Conservation (phyloP, 1,284 basidiomycete species). For the Naganishia sp. region DNA sequence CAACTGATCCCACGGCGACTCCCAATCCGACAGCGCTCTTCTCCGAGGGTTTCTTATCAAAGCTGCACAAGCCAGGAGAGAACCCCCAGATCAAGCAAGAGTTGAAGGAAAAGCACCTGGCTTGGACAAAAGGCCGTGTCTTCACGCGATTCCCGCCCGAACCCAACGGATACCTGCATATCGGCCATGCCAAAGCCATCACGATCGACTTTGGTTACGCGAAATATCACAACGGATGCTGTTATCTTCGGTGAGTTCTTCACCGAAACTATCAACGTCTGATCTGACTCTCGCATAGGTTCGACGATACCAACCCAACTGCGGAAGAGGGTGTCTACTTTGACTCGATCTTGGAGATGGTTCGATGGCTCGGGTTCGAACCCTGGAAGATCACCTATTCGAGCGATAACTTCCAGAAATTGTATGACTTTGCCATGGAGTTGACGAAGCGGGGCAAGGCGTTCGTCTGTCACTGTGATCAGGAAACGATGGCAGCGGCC, state of each 20-base stretch:
- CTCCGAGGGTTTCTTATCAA: constrained; percentile 90
- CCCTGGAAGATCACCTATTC: constrained; percentile 99
- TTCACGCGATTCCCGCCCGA: constrained; percentile 98
- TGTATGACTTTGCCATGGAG: constrained; percentile 88
- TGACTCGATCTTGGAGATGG: constrained; percentile 91
- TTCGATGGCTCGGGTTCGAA: constrained; percentile 96
- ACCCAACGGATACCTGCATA: constrained; percentile 94
- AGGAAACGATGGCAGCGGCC: constrained; percentile 34
- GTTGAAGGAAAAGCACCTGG: constrained; percentile 79
- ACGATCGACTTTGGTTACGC: constrained; percentile 98
- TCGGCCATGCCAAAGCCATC: constrained; percentile 97
- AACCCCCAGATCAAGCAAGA: constrained; percentile 83
- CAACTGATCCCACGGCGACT: constrained; percentile 8
- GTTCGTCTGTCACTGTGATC: constrained; percentile 94
- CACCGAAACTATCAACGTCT: background rate
- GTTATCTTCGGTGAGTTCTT: constrained; percentile 69
- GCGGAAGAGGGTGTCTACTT: constrained; percentile 96
- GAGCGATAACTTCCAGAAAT: constrained; percentile 89
- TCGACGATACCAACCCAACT: constrained; percentile 98
- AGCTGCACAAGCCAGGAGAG: constrained; percentile 89
- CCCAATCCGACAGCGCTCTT: constrained; percentile 66
- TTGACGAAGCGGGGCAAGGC: constrained; percentile 87
- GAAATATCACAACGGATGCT: constrained; percentile 82
- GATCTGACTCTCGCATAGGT: constrained; percentile 51
- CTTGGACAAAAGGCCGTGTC: constrained; percentile 77